These are phyloP conservation scores for Amanita inopinata DNA, from an alignment of 768 basidiomycete species.

Conservation along the genomic window DNA sequence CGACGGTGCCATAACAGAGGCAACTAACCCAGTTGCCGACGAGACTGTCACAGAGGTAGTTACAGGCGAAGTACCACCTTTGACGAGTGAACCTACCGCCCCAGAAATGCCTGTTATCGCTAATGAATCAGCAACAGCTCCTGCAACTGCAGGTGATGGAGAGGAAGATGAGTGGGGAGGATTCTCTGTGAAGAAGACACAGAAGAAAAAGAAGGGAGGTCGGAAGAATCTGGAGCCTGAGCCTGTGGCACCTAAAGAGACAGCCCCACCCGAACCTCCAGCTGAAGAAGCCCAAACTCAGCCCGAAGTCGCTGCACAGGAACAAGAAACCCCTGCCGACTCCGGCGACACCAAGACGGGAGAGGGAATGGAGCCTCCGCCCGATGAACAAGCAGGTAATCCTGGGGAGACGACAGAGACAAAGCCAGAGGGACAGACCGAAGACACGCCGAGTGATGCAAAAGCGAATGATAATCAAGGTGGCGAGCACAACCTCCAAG, in stretches of 20 bases:
- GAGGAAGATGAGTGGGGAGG: not conserved
- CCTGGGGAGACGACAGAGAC: not conserved
- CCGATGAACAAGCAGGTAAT: not conserved
- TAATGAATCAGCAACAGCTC: not conserved
- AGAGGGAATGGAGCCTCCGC: not conserved
- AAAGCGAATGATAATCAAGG: not conserved
- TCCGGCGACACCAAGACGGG: not conserved
- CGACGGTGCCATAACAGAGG: not conserved
- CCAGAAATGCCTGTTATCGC: not conserved
- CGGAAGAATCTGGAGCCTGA: not conserved
- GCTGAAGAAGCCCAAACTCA: not conserved
- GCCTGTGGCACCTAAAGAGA: too few species aligned
- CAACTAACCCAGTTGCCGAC: not conserved
- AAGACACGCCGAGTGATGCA: not conserved
- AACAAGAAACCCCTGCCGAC: not conserved
- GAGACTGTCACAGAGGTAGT: not conserved
- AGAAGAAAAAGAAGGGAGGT: slow-evolving; percentile 12
- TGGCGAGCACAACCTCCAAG: not conserved
- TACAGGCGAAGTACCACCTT: not conserved
- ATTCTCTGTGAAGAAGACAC: not conserved
- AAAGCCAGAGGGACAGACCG: not conserved
- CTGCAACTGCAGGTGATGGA: not conserved
- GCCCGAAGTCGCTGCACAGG: not conserved
- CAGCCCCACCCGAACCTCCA: too few species aligned
- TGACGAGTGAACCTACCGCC: not conserved